Evolutionary conservation across 257 asterid genomes (phyloP).

Genomic region (Jacaranda mimosifolia): DNA sequence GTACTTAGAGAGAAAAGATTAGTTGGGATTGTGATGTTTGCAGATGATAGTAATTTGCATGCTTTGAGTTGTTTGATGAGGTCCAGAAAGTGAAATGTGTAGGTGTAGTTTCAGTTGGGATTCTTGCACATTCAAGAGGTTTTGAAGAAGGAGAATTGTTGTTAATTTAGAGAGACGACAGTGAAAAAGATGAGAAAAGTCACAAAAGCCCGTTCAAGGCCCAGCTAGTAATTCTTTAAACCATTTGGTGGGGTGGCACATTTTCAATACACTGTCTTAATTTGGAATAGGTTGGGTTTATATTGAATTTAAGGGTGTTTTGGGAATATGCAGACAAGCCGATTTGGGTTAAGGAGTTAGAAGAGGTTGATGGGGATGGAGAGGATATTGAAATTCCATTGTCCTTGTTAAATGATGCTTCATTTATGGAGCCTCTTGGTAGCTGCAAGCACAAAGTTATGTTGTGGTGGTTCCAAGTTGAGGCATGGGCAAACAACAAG

Average conservation of each 20-base stretch:
- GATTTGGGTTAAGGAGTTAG: conserved; percentile 75
- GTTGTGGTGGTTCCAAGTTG: conserved; percentile 99
- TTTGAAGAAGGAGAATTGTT: conserved; percentile 46
- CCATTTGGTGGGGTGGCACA: conserved; percentile 73
- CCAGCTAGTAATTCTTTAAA: conserved; percentile 75
- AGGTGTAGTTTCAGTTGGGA: conserved; percentile 68
- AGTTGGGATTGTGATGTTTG: conserved; percentile 73
- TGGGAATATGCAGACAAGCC: conserved; percentile 66
- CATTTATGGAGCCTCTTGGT: conserved; percentile 94
- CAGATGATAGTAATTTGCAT: conserved; percentile 81
- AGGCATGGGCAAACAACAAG: conserved; percentile 95
- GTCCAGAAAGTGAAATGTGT: conserved; percentile 72
- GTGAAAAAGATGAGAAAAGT: conserved; percentile 42
- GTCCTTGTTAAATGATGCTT: conserved; percentile 70
- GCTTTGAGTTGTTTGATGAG: conserved; percentile 71
- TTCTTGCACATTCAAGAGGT: conserved; percentile 63
- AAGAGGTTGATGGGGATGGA: conserved; percentile 55
- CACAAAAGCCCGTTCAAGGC: conserved; percentile 64
- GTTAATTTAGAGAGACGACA: conserved; percentile 39
- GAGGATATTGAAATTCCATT: conserved; percentile 76
- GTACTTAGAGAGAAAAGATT: conserved; percentile 60
- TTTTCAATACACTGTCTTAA: conserved; percentile 51
- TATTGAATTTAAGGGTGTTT: conserved; percentile 62
- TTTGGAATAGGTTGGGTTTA: conserved; percentile 77
- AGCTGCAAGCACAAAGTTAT: conserved; percentile 85